phyloP scores from a whole-genome alignment of 176 grass and related monocot species.

The maize (Zea mays) region DNA sequence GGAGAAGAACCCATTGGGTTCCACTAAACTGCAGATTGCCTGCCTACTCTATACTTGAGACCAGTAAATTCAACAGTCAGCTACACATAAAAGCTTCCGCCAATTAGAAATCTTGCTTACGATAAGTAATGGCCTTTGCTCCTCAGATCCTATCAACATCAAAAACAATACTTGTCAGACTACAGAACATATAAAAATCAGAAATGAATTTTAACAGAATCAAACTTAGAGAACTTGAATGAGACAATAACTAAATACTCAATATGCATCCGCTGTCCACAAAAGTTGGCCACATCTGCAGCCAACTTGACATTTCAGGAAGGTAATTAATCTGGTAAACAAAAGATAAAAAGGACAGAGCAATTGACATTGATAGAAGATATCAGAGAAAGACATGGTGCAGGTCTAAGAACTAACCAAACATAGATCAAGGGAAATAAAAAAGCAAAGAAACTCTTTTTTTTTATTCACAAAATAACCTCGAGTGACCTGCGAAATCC shows the following conservation, averaged over 20 bases:
- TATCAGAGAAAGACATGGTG: neutral
- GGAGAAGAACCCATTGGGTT: slow-evolving; percentile 73
- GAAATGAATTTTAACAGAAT: neutral
- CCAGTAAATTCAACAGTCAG: slow-evolving; percentile 27
- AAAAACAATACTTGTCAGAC: neutral
- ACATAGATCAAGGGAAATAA: neutral
- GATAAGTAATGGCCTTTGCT: neutral
- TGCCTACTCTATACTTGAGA: neutral
- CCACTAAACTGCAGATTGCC: neutral
- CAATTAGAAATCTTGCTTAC: neutral
- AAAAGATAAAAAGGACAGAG: neutral
- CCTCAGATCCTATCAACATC: slow-evolving; percentile 8
- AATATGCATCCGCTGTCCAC: neutral
- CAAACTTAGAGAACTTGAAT: slow-evolving; percentile 1
- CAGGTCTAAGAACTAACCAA: slow-evolving; percentile 2
- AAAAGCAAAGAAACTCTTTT: neutral
- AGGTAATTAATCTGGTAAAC: neutral
- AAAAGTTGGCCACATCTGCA: neutral
- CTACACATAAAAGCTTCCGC: slow-evolving; percentile 9
- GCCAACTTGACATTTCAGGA: neutral
- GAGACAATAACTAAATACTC: neutral
- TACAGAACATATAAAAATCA: neutral
- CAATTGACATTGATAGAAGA: neutral
- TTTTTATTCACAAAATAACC: neutral
- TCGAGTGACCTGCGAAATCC: slow-evolving; percentile 22